phyloP scores from a whole-genome alignment of 2,329 filamentous ascomycete species.

The Penicillium griseofulvum region DNA sequence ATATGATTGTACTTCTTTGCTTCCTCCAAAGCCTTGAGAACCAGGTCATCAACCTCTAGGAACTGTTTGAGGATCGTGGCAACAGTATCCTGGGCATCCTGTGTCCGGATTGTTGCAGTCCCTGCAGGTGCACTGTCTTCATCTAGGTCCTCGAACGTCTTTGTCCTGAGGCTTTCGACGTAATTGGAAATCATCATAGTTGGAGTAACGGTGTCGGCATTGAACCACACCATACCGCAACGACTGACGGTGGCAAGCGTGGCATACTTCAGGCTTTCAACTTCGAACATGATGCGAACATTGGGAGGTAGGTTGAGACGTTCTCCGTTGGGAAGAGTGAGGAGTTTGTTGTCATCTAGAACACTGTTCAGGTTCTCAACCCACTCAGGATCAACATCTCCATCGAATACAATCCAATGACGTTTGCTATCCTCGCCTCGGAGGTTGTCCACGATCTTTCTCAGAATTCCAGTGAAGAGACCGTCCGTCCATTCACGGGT shows the following conservation, averaged over 20 bases:
- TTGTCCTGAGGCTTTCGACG: slow-evolving; percentile 74
- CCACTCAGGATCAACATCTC: slow-evolving; percentile 98
- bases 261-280: slow-evolving; percentile 95
- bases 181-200: slow-evolving; percentile 93
- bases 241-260: slow-evolving; percentile 98
- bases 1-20: slow-evolving; percentile 85
- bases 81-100: slow-evolving; percentile 74
- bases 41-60: slow-evolving; percentile 75
- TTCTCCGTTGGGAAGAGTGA: slow-evolving; percentile 96
- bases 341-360: slow-evolving; percentile 95
- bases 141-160: slow-evolving; percentile 90
- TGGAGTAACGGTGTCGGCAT: slow-evolving; percentile 91
- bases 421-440: slow-evolving; percentile 95
- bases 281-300: slow-evolving; percentile 99
- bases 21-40: slow-evolving; percentile 71
- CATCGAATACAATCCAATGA: slow-evolving; percentile 99
- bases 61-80: slow-evolving; percentile 75
- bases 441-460: slow-evolving; percentile 98
- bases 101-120: slow-evolving; percentile 72
- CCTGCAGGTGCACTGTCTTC: slow-evolving; percentile 80
- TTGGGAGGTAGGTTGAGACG: slow-evolving; percentile 91
- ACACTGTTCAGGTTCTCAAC: slow-evolving; percentile 99
- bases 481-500: slow-evolving; percentile 99
- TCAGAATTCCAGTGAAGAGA: slow-evolving; percentile 93
- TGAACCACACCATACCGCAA: slow-evolving; percentile 99